phyloP scores from a whole-genome alignment of 352 stramenopile species.

The Pythium pectinolyticum region DNA sequence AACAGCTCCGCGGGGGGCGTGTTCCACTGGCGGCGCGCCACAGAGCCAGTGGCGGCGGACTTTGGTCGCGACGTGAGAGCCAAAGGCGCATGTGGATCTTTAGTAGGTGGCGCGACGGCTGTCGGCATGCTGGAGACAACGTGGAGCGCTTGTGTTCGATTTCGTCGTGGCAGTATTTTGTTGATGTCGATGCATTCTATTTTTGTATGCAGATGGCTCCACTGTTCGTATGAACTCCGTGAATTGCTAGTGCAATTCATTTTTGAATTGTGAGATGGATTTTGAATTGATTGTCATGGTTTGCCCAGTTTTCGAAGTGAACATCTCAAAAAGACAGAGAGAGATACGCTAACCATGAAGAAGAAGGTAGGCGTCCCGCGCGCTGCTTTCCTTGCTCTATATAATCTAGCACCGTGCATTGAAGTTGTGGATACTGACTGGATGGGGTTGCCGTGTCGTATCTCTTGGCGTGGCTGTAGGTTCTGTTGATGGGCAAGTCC shows the following conservation, averaged over 20 bases:
- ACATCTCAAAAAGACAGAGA: too few species aligned
- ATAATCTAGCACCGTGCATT: too few species aligned
- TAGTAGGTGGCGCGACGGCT: neutral
- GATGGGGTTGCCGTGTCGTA: neutral
- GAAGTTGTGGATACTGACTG: neutral
- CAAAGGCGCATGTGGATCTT: neutral
- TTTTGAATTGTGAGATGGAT: conserved; percentile 2
- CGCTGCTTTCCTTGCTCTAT: too few species aligned
- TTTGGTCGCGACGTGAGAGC: conserved; percentile 18
- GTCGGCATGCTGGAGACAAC: conserved; percentile 14
- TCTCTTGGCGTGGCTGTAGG: conserved; percentile 68
- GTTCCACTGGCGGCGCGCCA: conserved; percentile 33
- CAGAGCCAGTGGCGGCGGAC: neutral
- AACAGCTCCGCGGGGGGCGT: conserved; percentile 26
- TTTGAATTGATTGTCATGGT: too few species aligned
- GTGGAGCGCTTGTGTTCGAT: too few species aligned
- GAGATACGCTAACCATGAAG: conserved; percentile 28
- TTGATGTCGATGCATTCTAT: too few species aligned
- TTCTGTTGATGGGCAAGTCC: conserved; percentile 96
- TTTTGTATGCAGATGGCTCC: too few species aligned
- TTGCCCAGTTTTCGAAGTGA: too few species aligned
- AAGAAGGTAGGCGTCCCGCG: conserved; percentile 34
- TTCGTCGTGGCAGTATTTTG: too few species aligned
- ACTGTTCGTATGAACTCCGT: neutral
- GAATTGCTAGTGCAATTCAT: conserved; percentile 22